A percentile compares a stretch with the other conserved stretches of the same genome.
phyloP scores from a whole-genome alignment of 768 basidiomycete genomes.

The Amanita muscaria region DNA sequence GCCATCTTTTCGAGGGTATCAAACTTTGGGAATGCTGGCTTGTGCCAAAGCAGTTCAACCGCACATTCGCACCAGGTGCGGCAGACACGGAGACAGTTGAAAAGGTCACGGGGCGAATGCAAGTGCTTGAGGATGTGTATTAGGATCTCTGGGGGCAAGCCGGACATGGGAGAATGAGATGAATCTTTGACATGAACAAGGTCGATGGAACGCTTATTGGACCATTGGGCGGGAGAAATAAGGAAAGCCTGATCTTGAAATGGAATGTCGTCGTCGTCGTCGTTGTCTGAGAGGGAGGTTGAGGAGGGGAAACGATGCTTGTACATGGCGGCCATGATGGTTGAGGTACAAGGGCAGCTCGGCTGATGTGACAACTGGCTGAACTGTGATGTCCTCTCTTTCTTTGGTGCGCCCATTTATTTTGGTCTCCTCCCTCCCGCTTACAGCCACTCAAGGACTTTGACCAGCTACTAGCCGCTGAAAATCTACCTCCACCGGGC shows the following conservation, averaged over 20 bases:
- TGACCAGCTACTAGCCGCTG: slow-evolving; percentile 28
- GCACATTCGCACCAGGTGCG: slow-evolving; percentile 94
- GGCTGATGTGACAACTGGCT: slow-evolving; percentile 10
- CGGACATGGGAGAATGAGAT: slow-evolving; percentile 48
- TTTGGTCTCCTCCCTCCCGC: not conserved
- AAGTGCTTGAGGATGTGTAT: slow-evolving; percentile 88
- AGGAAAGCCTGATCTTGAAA: slow-evolving; percentile 38
- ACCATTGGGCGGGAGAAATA: slow-evolving; percentile 65
- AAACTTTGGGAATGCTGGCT: slow-evolving; percentile 66
- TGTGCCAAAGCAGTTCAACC: slow-evolving; percentile 92
- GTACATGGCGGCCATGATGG: slow-evolving; percentile 35
- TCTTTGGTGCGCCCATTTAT: not conserved
- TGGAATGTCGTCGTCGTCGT: slow-evolving; percentile 47
- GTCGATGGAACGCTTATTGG: slow-evolving; percentile 23
- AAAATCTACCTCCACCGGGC: slow-evolving; percentile 50
- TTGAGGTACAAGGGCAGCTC: slow-evolving; percentile 16
- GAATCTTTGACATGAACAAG: slow-evolving; percentile 17
- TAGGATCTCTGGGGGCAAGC: slow-evolving; percentile 84
- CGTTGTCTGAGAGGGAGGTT: slow-evolving; percentile 72
- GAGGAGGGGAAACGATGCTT: slow-evolving; percentile 60
- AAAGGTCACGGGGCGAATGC: slow-evolving; percentile 63
- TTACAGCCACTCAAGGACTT: slow-evolving; percentile 22
- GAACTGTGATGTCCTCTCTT: slow-evolving; percentile 8
- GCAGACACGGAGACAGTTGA: slow-evolving; percentile 69
- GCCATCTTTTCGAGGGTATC: slow-evolving; percentile 74